Evolutionary conservation across 1,139 yeast species (phyloP).

Genomic region (Spathaspora sp.): DNA sequence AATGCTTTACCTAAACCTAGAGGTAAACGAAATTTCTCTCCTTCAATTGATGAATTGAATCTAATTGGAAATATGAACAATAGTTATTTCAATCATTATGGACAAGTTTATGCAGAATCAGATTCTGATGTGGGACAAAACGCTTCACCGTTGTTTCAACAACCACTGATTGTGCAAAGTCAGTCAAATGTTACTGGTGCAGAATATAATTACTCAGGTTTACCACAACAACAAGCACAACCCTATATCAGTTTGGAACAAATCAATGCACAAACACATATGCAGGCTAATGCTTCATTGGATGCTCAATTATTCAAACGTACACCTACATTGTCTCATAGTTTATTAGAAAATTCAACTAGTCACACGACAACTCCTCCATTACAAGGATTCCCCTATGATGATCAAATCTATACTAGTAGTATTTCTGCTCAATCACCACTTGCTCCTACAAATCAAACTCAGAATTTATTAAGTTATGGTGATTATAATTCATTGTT

Average conservation of each 20-base stretch:
- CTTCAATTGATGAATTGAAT: conserved; percentile 12
- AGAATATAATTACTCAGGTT: no score
- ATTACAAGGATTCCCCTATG: conserved; percentile 22
- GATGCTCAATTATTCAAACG: conserved; percentile 4
- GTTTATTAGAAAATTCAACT: conserved; percentile 6
- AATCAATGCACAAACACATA: conserved; percentile 13
- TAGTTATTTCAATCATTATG: conserved; percentile 21
- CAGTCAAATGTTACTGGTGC: no score
- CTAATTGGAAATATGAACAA: conserved; percentile 4
- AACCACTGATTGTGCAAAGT: conserved; percentile 1
- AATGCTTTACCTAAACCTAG: conserved; percentile 34
- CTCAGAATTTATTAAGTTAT: conserved; percentile 9
- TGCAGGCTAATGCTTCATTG: conserved; percentile 4
- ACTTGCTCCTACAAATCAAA: conserved; percentile 3
- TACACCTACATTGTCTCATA: conserved; percentile 7
- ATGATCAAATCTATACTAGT: conserved; percentile 19
- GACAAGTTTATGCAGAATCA: conserved; percentile 25
- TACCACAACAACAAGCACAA: conserved; percentile 5
- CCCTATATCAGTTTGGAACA: conserved; percentile 16
- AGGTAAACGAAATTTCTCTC: conserved; percentile 17
- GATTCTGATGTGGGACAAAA: conserved; percentile 2
- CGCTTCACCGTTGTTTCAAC: conserved; percentile 4
- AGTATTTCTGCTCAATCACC: conserved; percentile 13
- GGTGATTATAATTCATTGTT: conserved; percentile 15
- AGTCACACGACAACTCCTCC: conserved; percentile 4